These are phyloP conservation scores for Globisporangium uncinulatum DNA, from an alignment of 352 stramenopile genomes.

Conservation along the genomic window DNA sequence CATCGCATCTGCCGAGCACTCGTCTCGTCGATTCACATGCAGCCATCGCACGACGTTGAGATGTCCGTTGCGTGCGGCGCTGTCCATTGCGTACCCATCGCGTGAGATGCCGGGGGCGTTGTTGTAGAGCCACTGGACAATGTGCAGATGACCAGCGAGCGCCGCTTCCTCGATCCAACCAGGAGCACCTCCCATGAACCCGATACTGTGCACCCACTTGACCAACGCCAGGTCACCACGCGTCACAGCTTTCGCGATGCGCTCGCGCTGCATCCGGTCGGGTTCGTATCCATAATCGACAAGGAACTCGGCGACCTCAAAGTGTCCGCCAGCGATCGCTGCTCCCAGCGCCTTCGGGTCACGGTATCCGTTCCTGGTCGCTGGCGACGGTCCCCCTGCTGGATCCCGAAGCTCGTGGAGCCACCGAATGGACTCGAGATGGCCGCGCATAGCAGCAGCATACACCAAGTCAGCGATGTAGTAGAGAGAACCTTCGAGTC, in stretches of 20 bases:
- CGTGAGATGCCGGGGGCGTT: background rate
- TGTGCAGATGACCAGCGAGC: background rate
- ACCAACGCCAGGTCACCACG: background rate
- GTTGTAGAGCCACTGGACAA: background rate
- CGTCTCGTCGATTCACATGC: background rate
- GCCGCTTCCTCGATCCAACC: background rate
- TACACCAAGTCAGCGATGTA: background rate
- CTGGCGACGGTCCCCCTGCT: too few relatives aligned
- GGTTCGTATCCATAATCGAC: background rate
- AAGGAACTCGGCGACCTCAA: background rate
- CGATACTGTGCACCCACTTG: background rate
- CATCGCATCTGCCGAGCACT: background rate
- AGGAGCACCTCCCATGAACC: background rate
- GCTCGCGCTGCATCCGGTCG: background rate
- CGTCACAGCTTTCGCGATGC: too few relatives aligned
- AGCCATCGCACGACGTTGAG: background rate
- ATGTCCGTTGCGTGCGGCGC: background rate
- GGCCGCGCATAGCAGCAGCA: background rate
- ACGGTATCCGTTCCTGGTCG: background rate
- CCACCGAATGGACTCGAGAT: background rate
- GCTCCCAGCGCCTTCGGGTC: background rate
- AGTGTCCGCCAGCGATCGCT: background rate
- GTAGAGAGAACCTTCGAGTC: too few relatives aligned
- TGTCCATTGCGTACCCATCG: background rate
- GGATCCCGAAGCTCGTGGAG: background rate